Base-by-base conservation (phyloP, 805 yeast genomes). In the Candida ponderosae region DNA sequence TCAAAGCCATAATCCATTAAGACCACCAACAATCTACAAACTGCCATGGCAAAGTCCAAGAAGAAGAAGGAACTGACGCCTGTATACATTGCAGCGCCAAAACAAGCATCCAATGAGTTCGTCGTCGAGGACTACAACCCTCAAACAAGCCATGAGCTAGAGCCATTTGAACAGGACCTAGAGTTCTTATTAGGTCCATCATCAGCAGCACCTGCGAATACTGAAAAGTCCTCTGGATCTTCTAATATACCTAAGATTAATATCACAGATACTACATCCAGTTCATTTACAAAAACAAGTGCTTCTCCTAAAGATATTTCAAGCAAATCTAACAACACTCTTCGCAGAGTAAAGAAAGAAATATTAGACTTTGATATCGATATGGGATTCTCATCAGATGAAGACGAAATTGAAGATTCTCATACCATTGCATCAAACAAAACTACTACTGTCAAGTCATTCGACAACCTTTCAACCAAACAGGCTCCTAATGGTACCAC, bases 331-430 rank as follows among this genome's bases (percentile, higher is more conserved):
- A 7, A 24, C 10, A 6, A 6, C n/a, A 24, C 6, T 6, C 4
- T 6, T 5, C 9, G n/a, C n/a, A 4, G 29, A 17, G 13, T 43
- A 7, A 45, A 42, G 34, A 44, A 34, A 16, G 44, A 47, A 39
- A 48, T 50, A 10, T 15, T 48, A 34, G 42, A 47, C 21, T 38
- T 50, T 36, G 52, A 45, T 35, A 35, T 48, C 13, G 41, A 36
- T 35, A 34, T 48, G 14, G 41, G 36, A 4, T 37, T 48, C 28
- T 29, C 37, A 5, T 43, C 39, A 11, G 38, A 36, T 36, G 44
- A 45, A 4, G 51, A 43, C 14, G 42, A 39, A 4, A 42, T 35
- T 17, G 38, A 40, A 2, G 41, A 31, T 6, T n/a, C n/a, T n/a
- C n/a, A n/a, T n/a, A n/a, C n/a, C n/a, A n/a, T n/a, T n/a, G n/a